These are phyloP conservation scores for Trypanosoma conorhini DNA, from an alignment of 208 protist species.

Conservation along the genomic window DNA sequence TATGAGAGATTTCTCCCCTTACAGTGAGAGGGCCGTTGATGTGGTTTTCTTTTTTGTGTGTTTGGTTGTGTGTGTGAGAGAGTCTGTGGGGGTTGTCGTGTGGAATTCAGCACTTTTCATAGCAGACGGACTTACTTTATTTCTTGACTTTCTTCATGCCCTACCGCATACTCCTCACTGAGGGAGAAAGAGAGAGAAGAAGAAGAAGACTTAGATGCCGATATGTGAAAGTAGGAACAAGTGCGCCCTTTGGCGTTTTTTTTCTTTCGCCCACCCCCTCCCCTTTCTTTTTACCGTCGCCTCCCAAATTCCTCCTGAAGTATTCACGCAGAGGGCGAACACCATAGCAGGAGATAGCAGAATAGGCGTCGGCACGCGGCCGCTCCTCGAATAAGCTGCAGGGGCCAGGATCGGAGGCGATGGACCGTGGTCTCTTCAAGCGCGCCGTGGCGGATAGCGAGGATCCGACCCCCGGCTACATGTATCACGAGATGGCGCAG, in stretches of 20 bases:
- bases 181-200: constrained; percentile 2
- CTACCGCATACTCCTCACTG: background rate
- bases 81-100: background rate
- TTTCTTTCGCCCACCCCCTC: constrained; percentile 1
- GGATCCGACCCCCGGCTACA: constrained; percentile 54
- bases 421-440: constrained; percentile 52
- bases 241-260: constrained; percentile 5
- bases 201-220: background rate
- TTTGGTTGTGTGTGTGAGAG: background rate
- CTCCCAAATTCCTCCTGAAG: no score
- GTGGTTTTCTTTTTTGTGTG: background rate
- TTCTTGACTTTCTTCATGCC: background rate
- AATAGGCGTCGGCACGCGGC: background rate
- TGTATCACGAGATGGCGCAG: constrained; percentile 56
- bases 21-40: background rate
- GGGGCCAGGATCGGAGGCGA: background rate
- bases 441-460: constrained; percentile 46
- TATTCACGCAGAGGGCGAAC: constrained; percentile 2
- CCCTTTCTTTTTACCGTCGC: no score
- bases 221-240: constrained; percentile 3
- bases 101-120: constrained; percentile 10
- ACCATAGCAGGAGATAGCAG: background rate
- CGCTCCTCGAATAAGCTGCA: background rate
- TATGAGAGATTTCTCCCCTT: background rate
- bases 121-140: background rate